Evolutionary conservation across 371 early-diverging fungal species (phyloP), one percentile per base, ranked within the genome.

Genomic region (Apophysomyces sp.): DNA sequence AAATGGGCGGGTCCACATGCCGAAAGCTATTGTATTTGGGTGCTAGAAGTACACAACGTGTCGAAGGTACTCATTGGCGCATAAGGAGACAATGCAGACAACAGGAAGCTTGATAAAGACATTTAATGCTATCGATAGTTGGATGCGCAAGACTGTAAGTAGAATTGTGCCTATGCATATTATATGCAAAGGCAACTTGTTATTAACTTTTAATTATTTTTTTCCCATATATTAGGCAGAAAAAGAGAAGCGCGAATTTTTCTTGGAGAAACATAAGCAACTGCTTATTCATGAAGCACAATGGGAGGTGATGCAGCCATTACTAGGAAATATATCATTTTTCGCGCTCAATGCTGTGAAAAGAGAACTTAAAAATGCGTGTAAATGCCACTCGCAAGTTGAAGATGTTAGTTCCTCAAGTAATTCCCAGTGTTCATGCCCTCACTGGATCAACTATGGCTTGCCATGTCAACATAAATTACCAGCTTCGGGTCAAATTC

Each of bases 31-130:
- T 26, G 6, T 52, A 44, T 44, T n/a, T 61, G 28, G 61, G 61
- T 18, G 54, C 40, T 12, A 13, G 61, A 12, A 40, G 55, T 1
- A 55, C 62, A 16, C 62, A 62, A 26, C 41, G 62, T 24, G 62
- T 51, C 12, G 57, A 56, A 28, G 56, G 62, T 15, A 40, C 52
- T 3, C 62, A 62, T 30, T 39, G 31, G n/a, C 13, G 27, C 4
- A 44, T 62, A 62, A 62, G 18, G n/a, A 51, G 18, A 56, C 34
- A 3, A 8, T 62, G 9, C 18, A 34, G 30, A 56, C 29, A 24
- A 40, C 62, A 9, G 57, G 49, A 15, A 37, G 34, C 6, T 15
- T 56, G 12, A 4, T 55, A 16, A 61, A 54, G 8, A 44, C 44
- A 3, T 44, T 44, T 18, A 44, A 44, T 44, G 44, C 44, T 15